These are phyloP conservation scores for Picea glauca DNA, from an alignment of 75 land plant species.

Conservation along the genomic window DNA sequence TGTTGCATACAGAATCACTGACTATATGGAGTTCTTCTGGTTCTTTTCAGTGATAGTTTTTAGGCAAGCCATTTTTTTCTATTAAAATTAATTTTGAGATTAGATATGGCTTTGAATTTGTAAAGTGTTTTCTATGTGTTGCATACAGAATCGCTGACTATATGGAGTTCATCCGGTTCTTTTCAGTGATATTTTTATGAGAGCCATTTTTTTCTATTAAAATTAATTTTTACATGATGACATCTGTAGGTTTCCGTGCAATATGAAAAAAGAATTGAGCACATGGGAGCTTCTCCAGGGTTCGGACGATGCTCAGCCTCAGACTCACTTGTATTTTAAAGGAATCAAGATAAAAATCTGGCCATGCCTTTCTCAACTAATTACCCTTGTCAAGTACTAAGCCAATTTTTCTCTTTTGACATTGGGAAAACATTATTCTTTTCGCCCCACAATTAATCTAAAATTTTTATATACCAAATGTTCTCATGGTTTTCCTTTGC, in stretches of 20 bases:
- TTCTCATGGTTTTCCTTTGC: background rate
- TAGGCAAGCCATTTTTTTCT: background rate
- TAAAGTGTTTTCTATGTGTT: too few species aligned
- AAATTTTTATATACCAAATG: conserved; percentile 6
- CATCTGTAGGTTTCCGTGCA: conserved; percentile 6
- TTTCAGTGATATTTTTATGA: background rate
- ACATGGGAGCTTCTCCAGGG: background rate
- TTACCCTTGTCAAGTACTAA: conserved; percentile 10
- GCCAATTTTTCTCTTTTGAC: conserved; percentile 13
- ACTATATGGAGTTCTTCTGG: too few species aligned
- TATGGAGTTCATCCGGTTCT: too few species aligned
- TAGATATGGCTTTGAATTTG: too few species aligned
- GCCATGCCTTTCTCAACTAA: background rate
- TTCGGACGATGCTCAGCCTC: background rate
- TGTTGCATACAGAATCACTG: too few species aligned
- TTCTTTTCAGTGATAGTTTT: background rate
- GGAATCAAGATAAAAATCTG: conserved; percentile 7
- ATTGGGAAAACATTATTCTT: conserved; percentile 14
- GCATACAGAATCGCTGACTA: too few species aligned
- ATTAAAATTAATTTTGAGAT: background rate
- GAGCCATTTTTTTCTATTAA: conserved; percentile 1
- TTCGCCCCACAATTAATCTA: conserved; percentile 8
- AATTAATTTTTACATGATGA: conserved; percentile 3
- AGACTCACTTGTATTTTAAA: conserved; percentile 9
- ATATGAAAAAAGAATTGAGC: conserved; percentile 1